A percentile compares a stretch with the other conserved stretches of the same genome.
phyloP scores from a whole-genome alignment of 2,329 filamentous ascomycete genomes.

The Arthroderma sp. region DNA sequence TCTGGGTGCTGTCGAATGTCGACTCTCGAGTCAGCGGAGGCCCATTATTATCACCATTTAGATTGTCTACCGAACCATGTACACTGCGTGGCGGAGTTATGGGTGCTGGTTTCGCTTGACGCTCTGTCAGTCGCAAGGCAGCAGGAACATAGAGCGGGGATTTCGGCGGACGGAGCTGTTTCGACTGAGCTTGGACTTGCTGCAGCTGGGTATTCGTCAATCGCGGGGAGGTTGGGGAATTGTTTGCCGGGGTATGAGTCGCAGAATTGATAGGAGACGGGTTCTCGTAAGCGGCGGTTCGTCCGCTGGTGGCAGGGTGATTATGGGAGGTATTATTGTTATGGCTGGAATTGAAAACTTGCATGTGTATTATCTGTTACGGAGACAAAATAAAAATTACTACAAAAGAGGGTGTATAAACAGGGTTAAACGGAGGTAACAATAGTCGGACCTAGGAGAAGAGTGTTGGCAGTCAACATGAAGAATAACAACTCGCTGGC shows the following conservation, averaged over 20 bases:
- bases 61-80: conserved; percentile 40
- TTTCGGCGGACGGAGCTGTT: conserved; percentile 47
- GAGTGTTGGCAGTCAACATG: no score
- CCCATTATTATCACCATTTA: conserved; percentile 23
- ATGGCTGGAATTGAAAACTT: conserved; percentile 2
- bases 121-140: conserved; percentile 47
- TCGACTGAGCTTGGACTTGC: conserved; percentile 30
- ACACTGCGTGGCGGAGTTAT: conserved; percentile 40
- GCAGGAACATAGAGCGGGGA: conserved; percentile 51
- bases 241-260: conserved; percentile 39
- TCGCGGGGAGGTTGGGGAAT: conserved; percentile 41
- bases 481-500: no score
- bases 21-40: conserved; percentile 23
- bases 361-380: conserved; percentile 1
- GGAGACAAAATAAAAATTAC: not conserved
- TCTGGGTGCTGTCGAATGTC: conserved; percentile 29
- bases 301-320: conserved; percentile 13
- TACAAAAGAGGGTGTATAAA: not conserved
- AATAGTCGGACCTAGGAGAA: not conserved
- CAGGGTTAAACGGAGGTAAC: not conserved
- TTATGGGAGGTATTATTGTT: not conserved
- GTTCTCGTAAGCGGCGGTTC: conserved; percentile 27
- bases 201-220: conserved; percentile 22
- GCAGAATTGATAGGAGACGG: conserved; percentile 34
- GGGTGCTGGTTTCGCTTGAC: conserved; percentile 31